Base-by-base conservation (phyloP, 1,284 basidiomycete species). In the Fomes fomentarius region DNA sequence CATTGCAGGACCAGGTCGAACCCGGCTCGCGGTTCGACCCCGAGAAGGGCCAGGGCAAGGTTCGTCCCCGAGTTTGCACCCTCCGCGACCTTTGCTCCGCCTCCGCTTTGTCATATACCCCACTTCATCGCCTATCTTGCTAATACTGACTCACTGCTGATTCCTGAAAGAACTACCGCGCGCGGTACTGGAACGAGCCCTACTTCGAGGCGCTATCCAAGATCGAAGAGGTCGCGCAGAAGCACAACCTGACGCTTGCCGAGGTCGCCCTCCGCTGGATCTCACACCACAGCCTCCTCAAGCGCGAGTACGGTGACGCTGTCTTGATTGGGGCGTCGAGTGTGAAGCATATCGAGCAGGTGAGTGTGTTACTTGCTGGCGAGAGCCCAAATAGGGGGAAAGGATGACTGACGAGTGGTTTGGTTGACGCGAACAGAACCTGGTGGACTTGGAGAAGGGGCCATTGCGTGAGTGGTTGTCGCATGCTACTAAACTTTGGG, bases 261-360 rank as follows among this genome's bases (percentile, higher is more conserved):
- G 81, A 83, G 63, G 66, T 80, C 39, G 80, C 81, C 1, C 69
- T 83, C 19, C 76, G 81, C 37, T 83, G 81, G 81, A 65, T 82
- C 43, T 76, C 75, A 14, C 76, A 82, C 57, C 81, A 83, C 63
- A 79, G 79, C 53, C 50, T 74, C 21, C 63, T 83, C 66, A 77
- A 73, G 54, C 71, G 75, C 33, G 76, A 81, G 60, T 59, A 72
- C 38, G 76, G 78, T 2, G 81, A 83, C 60, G 67, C 78, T 37
- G 68, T 83, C 28, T 68, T 83, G 21, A 81, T 83, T 50, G 81
- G 81, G 14, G 80, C 80, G 9, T 79, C 77, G 8, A 81, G 72
- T 43, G 46, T 78, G 56, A 67, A 73, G 31, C 81, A 83, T 57
- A 77, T 83, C 50, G 72, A 82, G 62, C 69, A 78, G 69, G 77